Percentiles rank a stretch among this genome's conserved stretches.
Evolutionary conservation across 2,329 filamentous ascomycete species (phyloP).

Genomic region (Lasiodiplodia hormozganensis): DNA sequence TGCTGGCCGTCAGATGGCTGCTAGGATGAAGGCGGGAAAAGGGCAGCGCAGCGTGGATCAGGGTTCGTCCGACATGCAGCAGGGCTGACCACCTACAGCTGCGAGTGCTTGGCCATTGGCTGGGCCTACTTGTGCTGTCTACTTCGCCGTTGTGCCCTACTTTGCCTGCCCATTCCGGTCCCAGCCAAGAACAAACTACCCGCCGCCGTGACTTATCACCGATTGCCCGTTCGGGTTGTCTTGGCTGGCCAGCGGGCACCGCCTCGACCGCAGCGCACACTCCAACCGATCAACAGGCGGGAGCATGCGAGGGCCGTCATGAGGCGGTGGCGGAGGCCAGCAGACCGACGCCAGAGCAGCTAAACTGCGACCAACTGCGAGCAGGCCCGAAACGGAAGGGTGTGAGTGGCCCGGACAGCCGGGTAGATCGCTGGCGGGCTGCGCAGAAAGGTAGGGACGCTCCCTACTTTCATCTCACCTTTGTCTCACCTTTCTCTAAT

Average conservation of each 20-base stretch:
- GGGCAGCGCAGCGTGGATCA: conserved; percentile 3
- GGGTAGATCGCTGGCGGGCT: neutral
- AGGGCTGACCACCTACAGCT: conserved; percentile 21
- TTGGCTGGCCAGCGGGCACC: neutral
- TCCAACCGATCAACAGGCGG: neutral
- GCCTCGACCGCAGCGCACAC: neutral
- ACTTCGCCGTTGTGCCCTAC: neutral
- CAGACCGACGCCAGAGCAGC: neutral
- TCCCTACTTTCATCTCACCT: conserved; percentile 19
- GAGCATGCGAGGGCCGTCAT: neutral
- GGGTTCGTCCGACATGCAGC: conserved; percentile 5
- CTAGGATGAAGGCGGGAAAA: neutral
- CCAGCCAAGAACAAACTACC: neutral
- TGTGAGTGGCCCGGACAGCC: neutral
- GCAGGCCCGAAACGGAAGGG: neutral
- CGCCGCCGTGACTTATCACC: neutral
- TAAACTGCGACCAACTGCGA: neutral
- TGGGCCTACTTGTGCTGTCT: neutral
- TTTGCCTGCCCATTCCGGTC: conserved; percentile 1
- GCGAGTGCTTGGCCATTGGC: neutral
- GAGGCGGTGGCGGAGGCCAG: conserved; percentile 21
- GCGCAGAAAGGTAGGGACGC: conserved; percentile 21
- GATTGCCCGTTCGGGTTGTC: neutral
- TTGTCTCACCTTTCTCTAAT: conserved; percentile 4
- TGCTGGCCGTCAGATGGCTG: conserved; percentile 10